Evolutionary conservation across 2,329 filamentous ascomycete species (phyloP), one percentile per base, ranked within the genome.

Genomic region (Chrysoporthe deuterocubensis): DNA sequence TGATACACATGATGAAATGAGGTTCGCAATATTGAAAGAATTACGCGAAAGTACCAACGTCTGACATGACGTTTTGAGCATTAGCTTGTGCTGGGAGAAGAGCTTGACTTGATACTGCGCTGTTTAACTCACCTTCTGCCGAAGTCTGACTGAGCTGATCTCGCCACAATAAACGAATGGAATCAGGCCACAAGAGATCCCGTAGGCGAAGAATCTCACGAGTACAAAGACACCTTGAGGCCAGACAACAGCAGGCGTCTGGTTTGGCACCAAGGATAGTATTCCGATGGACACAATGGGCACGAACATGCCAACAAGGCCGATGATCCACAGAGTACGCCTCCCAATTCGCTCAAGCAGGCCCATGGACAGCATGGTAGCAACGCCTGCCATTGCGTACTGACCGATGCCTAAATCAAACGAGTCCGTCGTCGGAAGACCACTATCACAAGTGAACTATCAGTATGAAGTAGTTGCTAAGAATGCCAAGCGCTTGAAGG

Each of bases 371-470:
- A 65, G 54, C 6, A 65, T 65, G 11, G 63, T 59, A 16, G 63
- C 54, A n/a, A 57, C 50, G 16, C 62, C 62, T 16, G 62, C 62
- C 40, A 64, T 64, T 43, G 37, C 62, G 11, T 64, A 64, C 26
- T 64, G 62, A 3, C 62, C 62, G 8, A 64, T 64, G 52, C 48
- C 50, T 56, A 64, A 50, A 21, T 64, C 62, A 34, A 64, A 64
- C 6, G 62, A 43, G 52, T 59, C 63, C 1, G 42, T 58, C 8
- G 42, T 48, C 2, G 63, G 43, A 11, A 59, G 43, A 5, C 63
- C 63, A 9, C 52, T 59, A 34, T 34, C 4, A 4, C 9, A 48
- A 16, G 13, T 1, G 3, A 0, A n/a, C 3, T 14, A 34, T 61
- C 3, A 61, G 43, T 11, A n/a, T 9, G 7, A 48, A 44, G 42